Percentiles rank a stretch among this genome's conserved stretches.
These are phyloP conservation scores for Coemansia sp. DNA, from an alignment of 192 early-diverging fungal species.

Conservation along the genomic window DNA sequence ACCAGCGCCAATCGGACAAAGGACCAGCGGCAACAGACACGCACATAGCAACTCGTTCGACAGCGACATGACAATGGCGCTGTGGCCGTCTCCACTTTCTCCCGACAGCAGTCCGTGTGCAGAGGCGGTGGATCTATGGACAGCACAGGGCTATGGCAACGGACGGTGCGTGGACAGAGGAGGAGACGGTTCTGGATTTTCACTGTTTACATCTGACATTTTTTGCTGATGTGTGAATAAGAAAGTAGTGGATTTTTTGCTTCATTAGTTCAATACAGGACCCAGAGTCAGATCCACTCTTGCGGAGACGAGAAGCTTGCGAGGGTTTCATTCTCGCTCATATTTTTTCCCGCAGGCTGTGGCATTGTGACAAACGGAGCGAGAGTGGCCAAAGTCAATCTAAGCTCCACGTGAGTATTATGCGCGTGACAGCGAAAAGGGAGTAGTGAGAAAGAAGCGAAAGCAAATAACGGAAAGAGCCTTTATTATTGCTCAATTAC, in stretches of 20 bases:
- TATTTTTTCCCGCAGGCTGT: too few species aligned
- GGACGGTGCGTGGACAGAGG: background rate
- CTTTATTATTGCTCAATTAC: background rate
- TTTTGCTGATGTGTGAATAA: slow-evolving; percentile 6
- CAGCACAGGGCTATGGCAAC: background rate
- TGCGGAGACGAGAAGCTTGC: too few species aligned
- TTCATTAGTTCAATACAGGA: background rate
- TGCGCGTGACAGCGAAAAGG: slow-evolving; percentile 7
- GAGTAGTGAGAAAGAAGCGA: background rate
- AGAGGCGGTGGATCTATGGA: background rate
- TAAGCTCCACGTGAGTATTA: slow-evolving; percentile 9
- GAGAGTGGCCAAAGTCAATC: slow-evolving; percentile 5
- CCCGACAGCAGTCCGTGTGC: background rate
- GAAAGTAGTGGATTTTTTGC: too few species aligned
- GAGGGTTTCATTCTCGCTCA: too few species aligned
- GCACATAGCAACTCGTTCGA: background rate
- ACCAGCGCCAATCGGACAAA: slow-evolving; percentile 27
- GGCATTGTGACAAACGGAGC: background rate
- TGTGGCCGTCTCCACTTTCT: slow-evolving; percentile 1
- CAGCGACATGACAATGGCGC: slow-evolving; percentile 1
- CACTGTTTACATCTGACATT: slow-evolving; percentile 16
- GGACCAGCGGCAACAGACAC: background rate
- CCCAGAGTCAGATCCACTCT: too few species aligned
- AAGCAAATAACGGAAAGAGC: background rate
- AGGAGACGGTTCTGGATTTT: slow-evolving; percentile 2